phyloP scores from a whole-genome alignment of 2,329 filamentous ascomycete species.

The Colletotrichum zoysiae region DNA sequence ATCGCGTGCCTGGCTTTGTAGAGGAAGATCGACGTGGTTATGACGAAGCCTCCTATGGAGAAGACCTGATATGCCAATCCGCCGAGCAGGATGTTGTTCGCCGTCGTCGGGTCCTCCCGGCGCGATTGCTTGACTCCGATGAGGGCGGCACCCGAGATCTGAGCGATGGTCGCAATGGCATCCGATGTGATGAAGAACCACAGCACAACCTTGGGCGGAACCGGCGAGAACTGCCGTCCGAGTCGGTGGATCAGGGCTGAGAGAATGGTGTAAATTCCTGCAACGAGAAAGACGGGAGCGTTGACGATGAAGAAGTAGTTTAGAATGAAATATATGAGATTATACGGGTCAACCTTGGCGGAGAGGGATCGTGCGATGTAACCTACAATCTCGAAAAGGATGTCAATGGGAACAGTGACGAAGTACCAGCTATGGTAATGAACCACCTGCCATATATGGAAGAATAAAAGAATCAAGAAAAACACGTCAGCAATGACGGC shows the following conservation, averaged over 20 bases:
- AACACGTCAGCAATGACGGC: slow-evolving; percentile 57
- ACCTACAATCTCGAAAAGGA: slow-evolving; percentile 63
- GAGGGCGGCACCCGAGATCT: slow-evolving; percentile 66
- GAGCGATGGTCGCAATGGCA: slow-evolving; percentile 64
- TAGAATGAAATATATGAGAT: slow-evolving; percentile 67
- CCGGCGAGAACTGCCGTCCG: slow-evolving; percentile 57
- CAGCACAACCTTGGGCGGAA: slow-evolving; percentile 61
- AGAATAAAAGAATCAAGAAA: slow-evolving; percentile 56
- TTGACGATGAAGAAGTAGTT: slow-evolving; percentile 73
- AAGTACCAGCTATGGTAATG: slow-evolving; percentile 61
- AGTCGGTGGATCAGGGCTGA: slow-evolving; percentile 62
- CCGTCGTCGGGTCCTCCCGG: slow-evolving; percentile 61
- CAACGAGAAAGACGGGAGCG: slow-evolving; percentile 69
- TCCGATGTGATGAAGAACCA: slow-evolving; percentile 68
- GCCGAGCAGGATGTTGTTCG: slow-evolving; percentile 68
- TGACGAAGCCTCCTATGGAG: slow-evolving; percentile 62
- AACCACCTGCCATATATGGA: slow-evolving; percentile 54
- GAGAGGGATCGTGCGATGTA: slow-evolving; percentile 63
- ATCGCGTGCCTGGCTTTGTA: slow-evolving; percentile 51
- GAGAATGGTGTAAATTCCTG: slow-evolving; percentile 67
- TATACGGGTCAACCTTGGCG: slow-evolving; percentile 63
- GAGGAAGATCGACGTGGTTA: slow-evolving; percentile 58
- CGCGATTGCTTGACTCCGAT: slow-evolving; percentile 64
- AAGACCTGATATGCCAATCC: slow-evolving; percentile 68
- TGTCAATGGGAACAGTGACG: slow-evolving; percentile 57